Evolutionary conservation across 768 basidiomycete species (phyloP), one percentile per base, ranked within the genome.

Genomic region (Suillus lakei): DNA sequence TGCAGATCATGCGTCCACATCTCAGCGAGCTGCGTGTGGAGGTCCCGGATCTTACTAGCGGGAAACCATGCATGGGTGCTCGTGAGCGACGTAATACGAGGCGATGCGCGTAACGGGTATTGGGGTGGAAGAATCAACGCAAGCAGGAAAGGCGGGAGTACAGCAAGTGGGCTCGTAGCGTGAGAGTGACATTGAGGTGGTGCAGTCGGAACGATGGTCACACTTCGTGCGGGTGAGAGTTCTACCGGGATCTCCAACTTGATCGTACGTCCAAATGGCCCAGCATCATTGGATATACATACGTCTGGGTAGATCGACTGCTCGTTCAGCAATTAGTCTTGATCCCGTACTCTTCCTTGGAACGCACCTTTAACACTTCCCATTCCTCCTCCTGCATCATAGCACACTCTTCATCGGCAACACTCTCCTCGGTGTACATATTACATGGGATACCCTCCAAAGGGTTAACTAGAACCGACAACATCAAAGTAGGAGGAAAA

Each of bases 251-350:
- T 79, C 68, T 91, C 86, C 26, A 90, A 84, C 70, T 83, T 88
- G 50, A 90, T 65, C 5, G 72, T 68, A 1, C 79, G 80, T 60
- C 80, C 74, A 1, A 68, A 55, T 36, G 74, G 69, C 28, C 74
- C 75, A 55, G 79, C 73, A 36, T 76, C 71, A 58, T 78, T 83
- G 6, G 86, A 84, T 44, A 90, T 68, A 71, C 81, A 92, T 50
- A 78, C 73, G 72, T 92, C 89, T 43, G 92, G 92, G 73, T 88
- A 91, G 53, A 93, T 93, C n/a, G 91, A 87, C 91, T 93, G 67
- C 10, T 26, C 36, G 12, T 48, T 28, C 15, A 58, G 32, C 32
- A 26, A 38, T 41, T 43, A 12, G 12, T 46, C 18, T 13, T 67
- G 55, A 63, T 70, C 54, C 43, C 38, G 44, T 16, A 55, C 13